Percentiles rank a stretch among this genome's conserved stretches.
Conservation (phyloP, 257 asterid species). For the Nicotiana tabacum region DNA sequence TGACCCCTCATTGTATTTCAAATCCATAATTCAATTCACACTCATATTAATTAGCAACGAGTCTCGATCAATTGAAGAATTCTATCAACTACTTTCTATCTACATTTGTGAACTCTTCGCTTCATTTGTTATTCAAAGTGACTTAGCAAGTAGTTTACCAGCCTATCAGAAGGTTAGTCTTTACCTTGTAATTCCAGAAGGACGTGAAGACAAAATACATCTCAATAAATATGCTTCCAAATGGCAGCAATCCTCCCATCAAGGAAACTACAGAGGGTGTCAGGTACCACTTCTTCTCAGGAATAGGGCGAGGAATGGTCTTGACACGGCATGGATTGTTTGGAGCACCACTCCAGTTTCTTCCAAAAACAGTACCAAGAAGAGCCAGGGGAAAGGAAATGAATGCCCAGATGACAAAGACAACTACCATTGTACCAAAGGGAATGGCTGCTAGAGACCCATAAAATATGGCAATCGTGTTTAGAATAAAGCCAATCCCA, state of each 20-base stretch:
- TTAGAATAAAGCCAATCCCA: slow-evolving; percentile 48
- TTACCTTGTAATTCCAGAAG: slow-evolving; percentile 70
- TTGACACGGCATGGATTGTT: slow-evolving; percentile 62
- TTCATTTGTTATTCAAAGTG: not conserved
- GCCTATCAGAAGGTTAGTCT: too few relatives aligned
- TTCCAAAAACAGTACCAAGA: slow-evolving; percentile 52
- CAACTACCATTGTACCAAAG: slow-evolving; percentile 55
- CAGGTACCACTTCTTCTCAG: slow-evolving; percentile 74
- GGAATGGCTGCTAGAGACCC: slow-evolving; percentile 68
- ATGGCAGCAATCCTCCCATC: slow-evolving; percentile 66
- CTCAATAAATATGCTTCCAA: slow-evolving; percentile 62
- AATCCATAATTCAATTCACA: not conserved
- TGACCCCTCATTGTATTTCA: not conserved
- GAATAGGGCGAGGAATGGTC: slow-evolving; percentile 74
- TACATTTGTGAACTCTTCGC: not conserved
- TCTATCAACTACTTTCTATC: not conserved
- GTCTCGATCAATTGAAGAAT: not conserved
- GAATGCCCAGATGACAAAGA: slow-evolving; percentile 56
- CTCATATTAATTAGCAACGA: not conserved
- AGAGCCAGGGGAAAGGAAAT: slow-evolving; percentile 54
- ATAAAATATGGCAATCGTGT: slow-evolving; percentile 54
- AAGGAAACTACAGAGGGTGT: slow-evolving; percentile 49
- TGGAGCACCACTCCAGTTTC: slow-evolving; percentile 65
- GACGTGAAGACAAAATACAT: slow-evolving; percentile 67
- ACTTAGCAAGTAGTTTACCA: not conserved